Percentiles rank a stretch among this genome's conserved stretches.
These are phyloP conservation scores for Heliamphora exappendiculata DNA, from an alignment of 148 eudicot genomes.

Conservation along the genomic window DNA sequence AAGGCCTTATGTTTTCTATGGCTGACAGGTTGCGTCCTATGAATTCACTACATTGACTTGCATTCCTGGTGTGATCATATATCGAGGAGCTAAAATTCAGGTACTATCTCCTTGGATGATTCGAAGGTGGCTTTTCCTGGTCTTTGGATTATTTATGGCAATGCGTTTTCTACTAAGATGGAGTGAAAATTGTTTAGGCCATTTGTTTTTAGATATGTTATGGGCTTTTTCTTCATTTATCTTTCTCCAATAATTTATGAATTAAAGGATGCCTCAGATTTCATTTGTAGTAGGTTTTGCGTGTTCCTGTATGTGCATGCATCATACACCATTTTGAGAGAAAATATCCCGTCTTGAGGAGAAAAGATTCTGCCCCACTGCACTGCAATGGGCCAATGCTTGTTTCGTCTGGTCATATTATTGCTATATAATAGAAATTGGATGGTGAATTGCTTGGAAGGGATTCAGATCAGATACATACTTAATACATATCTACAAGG, in stretches of 20 bases:
- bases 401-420: not conserved
- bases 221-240: not conserved
- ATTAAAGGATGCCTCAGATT: not conserved
- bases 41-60: conserved; percentile 98
- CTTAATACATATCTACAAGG: too few species aligned
- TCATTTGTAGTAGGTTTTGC: not conserved
- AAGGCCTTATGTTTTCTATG: conserved; percentile 13
- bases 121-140: not conserved
- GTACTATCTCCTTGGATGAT: conserved; percentile 22
- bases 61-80: conserved; percentile 95
- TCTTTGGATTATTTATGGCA: not conserved
- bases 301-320: not conserved
- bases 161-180: not conserved
- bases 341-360: too few species aligned
- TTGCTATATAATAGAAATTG: not conserved
- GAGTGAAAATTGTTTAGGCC: not conserved
- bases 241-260: not conserved
- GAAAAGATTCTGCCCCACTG: too few species aligned
- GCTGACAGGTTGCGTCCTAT: conserved; percentile 91
- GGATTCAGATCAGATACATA: not conserved
- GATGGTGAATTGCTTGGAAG: not conserved
- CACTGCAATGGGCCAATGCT: too few species aligned
- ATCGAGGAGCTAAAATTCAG: conserved; percentile 99
- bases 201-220: not conserved
- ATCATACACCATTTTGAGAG: not conserved